Evolutionary conservation across 352 stramenopile genomes (phyloP).

Genomic region (Achlya hypogyna): DNA sequence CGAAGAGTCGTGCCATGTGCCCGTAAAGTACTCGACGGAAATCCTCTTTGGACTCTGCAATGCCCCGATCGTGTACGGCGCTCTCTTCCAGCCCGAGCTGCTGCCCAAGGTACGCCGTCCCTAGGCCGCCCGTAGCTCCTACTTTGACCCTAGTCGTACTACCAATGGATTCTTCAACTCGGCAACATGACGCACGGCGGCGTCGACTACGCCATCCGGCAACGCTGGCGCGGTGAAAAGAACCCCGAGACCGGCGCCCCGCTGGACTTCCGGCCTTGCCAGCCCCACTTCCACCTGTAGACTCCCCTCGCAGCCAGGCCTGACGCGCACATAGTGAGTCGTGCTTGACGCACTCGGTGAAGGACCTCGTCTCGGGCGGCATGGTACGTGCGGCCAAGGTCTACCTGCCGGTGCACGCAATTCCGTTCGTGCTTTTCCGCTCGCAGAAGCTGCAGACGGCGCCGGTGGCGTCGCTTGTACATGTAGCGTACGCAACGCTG

Average conservation of each 20-base stretch:
- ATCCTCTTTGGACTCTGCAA: slow-evolving; percentile 68
- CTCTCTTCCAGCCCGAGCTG: slow-evolving; percentile 52
- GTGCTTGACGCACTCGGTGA: slow-evolving; percentile 65
- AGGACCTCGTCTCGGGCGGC: slow-evolving; percentile 53
- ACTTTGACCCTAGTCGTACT: slow-evolving; percentile 46
- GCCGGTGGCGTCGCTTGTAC: slow-evolving; percentile 36
- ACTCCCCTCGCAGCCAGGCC: not conserved
- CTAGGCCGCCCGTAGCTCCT: not conserved
- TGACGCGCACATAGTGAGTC: slow-evolving; percentile 44
- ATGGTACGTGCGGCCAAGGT: slow-evolving; percentile 64
- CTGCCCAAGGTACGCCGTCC: slow-evolving; percentile 46
- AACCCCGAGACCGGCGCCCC: slow-evolving; percentile 31
- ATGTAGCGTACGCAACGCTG: slow-evolving; percentile 54
- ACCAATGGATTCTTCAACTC: slow-evolving; percentile 75
- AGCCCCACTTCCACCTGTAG: slow-evolving; percentile 84
- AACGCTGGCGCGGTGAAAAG: slow-evolving; percentile 40
- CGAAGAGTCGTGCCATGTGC: not conserved
- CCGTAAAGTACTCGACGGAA: slow-evolving; percentile 50
- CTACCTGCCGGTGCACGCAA: slow-evolving; percentile 72
- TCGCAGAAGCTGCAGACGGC: slow-evolving; percentile 43
- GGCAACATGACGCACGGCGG: slow-evolving; percentile 63
- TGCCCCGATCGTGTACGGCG: slow-evolving; percentile 69
- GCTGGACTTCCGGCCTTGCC: slow-evolving; percentile 51
- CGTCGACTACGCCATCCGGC: slow-evolving; percentile 56
- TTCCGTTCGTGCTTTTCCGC: slow-evolving; percentile 67